phyloP scores from a whole-genome alignment of 441 rosid species.

The Erodium moschatum region DNA sequence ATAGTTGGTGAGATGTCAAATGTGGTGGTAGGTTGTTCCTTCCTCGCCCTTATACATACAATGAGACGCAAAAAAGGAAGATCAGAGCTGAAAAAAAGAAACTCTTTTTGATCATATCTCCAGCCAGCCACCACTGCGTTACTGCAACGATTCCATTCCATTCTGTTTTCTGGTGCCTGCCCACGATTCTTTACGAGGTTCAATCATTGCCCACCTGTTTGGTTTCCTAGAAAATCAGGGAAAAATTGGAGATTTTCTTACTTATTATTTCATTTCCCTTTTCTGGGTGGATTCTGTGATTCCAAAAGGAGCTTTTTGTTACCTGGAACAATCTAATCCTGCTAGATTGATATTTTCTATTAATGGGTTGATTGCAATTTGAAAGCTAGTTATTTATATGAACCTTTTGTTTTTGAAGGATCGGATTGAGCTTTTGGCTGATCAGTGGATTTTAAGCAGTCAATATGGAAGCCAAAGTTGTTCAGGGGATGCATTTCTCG shows the following conservation, averaged over 20 bases:
- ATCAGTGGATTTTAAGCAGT: background rate
- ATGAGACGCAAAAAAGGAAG: background rate
- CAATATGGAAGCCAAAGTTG: conserved; percentile 44
- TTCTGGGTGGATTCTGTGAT: background rate
- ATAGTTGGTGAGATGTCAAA: too few relatives aligned
- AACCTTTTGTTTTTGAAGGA: background rate
- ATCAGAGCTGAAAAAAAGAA: background rate
- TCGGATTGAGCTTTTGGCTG: conserved; percentile 8
- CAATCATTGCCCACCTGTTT: background rate
- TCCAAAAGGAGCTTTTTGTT: background rate
- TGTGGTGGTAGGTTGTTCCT: background rate
- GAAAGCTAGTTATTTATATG: background rate
- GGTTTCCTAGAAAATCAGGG: background rate
- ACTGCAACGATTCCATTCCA: background rate
- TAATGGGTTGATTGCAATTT: background rate
- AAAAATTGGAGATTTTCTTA: background rate
- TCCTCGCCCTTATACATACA: background rate
- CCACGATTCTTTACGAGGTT: background rate
- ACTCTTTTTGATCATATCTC: background rate
- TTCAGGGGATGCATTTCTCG: conserved; percentile 36
- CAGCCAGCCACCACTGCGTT: background rate
- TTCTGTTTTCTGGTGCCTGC: background rate
- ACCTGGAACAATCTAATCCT: background rate
- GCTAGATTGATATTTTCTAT: background rate
- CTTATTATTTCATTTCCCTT: background rate